These are phyloP conservation scores for Pyrrhoderma noxium DNA, from an alignment of 1,284 basidiomycete genomes.

Conservation along the genomic window DNA sequence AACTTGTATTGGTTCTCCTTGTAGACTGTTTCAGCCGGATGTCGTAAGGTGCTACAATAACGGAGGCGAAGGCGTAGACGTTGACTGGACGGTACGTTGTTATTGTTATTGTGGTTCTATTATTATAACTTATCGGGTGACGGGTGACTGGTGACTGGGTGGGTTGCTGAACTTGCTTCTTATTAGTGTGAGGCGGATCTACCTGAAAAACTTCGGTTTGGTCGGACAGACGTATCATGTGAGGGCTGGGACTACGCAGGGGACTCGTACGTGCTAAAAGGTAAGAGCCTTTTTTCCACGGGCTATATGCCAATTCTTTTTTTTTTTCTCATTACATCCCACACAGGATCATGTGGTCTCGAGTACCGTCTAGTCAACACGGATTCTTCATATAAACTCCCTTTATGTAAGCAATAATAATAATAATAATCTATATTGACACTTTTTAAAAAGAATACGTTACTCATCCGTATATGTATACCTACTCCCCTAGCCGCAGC, in stretches of 20 bases:
- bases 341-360: constrained; percentile 74
- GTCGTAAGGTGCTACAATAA: constrained; percentile 80
- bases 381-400: constrained; percentile 31
- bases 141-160: too few species aligned
- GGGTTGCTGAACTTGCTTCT: too few species aligned
- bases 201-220: constrained; percentile 73
- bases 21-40: constrained; percentile 70
- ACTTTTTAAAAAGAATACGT: constrained; percentile 14
- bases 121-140: background rate
- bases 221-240: constrained; percentile 77
- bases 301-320: background rate
- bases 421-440: constrained; percentile 16
- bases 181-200: constrained; percentile 90
- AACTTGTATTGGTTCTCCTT: constrained; percentile 72
- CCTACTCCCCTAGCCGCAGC: too few species aligned
- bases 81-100: constrained; percentile 73
- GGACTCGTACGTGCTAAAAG: constrained; percentile 80
- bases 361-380: constrained; percentile 72
- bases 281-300: constrained; percentile 29
- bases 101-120: background rate
- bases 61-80: constrained; percentile 66
- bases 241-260: constrained; percentile 82
- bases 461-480: too few species aligned
- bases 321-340: background rate
- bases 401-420: constrained; percentile 21